These are phyloP conservation scores for Pecoramyces ruminantium DNA, from an alignment of 192 early-diverging fungal species.

Conservation along the genomic window DNA sequence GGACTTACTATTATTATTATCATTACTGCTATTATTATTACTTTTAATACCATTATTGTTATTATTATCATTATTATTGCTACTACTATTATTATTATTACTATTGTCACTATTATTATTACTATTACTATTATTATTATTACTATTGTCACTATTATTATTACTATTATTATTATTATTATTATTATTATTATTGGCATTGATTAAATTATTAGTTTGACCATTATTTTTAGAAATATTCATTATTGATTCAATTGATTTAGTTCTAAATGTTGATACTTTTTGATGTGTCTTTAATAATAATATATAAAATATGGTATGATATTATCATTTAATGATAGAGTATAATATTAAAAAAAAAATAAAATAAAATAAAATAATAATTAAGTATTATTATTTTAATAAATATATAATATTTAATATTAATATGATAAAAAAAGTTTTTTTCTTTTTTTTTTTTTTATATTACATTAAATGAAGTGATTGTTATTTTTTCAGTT, in stretches of 20 bases:
- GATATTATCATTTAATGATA: too few species aligned
- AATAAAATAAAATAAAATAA: too few species aligned
- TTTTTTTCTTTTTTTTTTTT: too few species aligned
- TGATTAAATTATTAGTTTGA: conserved; percentile 2
- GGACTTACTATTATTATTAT: neutral
- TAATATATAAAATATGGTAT: too few species aligned
- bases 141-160: conserved; percentile 1
- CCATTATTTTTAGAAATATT: conserved; percentile 13
- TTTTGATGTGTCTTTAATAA: conserved; percentile 1
- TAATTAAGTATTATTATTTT: too few species aligned
- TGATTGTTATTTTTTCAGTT: conserved; percentile 22
- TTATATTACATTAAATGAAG: conserved; percentile 19
- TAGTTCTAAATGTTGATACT: conserved; percentile 32
- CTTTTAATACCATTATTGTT: neutral
- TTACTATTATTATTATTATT: neutral
- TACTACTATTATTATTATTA: neutral
- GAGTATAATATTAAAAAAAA: too few species aligned
- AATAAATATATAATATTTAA: too few species aligned
- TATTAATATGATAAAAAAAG: too few species aligned
- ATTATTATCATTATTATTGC: neutral
- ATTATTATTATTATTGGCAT: neutral
- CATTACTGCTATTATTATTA: neutral
- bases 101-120: neutral
- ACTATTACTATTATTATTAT: neutral
- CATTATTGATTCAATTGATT: conserved; percentile 15